Evolutionary conservation across 768 basidiomycete species (phyloP).

Genomic region (Suillus decipiens): DNA sequence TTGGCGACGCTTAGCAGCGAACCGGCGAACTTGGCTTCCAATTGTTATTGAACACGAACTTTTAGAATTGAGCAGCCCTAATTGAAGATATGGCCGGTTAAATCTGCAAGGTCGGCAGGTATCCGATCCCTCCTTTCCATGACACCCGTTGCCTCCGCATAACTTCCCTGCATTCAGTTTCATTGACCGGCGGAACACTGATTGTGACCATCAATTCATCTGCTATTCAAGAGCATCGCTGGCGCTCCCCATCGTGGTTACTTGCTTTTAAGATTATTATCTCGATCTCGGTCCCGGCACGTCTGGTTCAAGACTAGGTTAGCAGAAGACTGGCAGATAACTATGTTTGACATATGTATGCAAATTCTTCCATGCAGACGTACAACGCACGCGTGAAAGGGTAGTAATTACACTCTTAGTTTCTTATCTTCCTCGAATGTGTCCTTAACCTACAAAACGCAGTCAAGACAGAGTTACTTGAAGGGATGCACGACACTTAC

Average conservation of each 20-base stretch:
- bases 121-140: background rate
- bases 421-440: conserved; percentile 45
- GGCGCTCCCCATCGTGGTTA: background rate
- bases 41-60: too few species aligned
- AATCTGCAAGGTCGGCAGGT: background rate
- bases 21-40: too few species aligned
- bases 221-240: background rate
- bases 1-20: too few species aligned
- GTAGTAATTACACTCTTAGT: conserved; percentile 9
- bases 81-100: background rate
- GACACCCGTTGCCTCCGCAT: background rate
- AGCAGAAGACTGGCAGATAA: background rate
- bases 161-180: background rate
- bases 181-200: too few species aligned
- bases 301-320: background rate
- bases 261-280: background rate
- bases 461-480: background rate
- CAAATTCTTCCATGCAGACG: background rate
- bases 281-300: background rate
- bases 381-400: background rate
- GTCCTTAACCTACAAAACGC: conserved; percentile 37
- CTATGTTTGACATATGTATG: background rate
- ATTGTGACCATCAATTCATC: background rate
- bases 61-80: too few species aligned
- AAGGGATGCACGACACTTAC: conserved; percentile 33